Percentiles rank a stretch among this genome's conserved stretches.
These are phyloP conservation scores for Starmerella cellae DNA, from an alignment of 805 yeast genomes.

Conservation along the genomic window DNA sequence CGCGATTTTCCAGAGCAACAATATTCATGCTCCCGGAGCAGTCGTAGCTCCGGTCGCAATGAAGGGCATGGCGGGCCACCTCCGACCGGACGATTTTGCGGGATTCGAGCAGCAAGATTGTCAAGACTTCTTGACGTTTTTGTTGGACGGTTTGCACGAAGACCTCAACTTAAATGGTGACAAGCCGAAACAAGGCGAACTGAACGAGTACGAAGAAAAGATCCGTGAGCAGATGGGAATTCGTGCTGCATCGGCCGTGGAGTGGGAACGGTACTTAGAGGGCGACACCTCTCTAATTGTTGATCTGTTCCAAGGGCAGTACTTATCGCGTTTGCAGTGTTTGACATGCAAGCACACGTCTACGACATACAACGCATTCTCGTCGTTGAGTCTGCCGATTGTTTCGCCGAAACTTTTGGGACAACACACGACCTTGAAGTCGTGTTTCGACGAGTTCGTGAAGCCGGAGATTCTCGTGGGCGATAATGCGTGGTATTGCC, in stretches of 20 bases:
- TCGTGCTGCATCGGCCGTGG: conserved; percentile 71
- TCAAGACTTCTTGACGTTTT: conserved; percentile 62
- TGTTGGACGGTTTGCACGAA: conserved; percentile 68
- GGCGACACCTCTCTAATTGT: conserved; percentile 69
- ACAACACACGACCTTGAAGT: conserved; percentile 33
- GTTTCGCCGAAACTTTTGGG: conserved; percentile 20
- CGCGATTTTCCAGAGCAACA: conserved; percentile 30
- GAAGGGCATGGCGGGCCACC: conserved; percentile 52
- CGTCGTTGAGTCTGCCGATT: conserved; percentile 67
- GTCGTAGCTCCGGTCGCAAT: conserved; percentile 47
- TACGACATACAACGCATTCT: conserved; percentile 74
- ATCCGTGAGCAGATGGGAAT: conserved; percentile 60
- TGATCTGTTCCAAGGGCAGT: conserved; percentile 80
- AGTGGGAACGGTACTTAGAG: conserved; percentile 79
- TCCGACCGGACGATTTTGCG: conserved; percentile 46
- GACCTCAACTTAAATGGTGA: conserved; percentile 60
- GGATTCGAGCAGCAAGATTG: conserved; percentile 74
- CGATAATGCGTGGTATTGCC: conserved; percentile 76
- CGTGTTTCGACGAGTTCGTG: conserved; percentile 67
- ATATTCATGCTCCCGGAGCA: background rate
- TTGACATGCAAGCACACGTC: conserved; percentile 60
- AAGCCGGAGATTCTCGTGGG: conserved; percentile 61
- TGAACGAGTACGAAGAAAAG: conserved; percentile 58
- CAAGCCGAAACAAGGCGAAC: conserved; percentile 40
- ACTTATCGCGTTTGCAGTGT: conserved; percentile 65